Conservation (phyloP, 1,284 basidiomycete species). For the Puccinia brachypodii region DNA sequence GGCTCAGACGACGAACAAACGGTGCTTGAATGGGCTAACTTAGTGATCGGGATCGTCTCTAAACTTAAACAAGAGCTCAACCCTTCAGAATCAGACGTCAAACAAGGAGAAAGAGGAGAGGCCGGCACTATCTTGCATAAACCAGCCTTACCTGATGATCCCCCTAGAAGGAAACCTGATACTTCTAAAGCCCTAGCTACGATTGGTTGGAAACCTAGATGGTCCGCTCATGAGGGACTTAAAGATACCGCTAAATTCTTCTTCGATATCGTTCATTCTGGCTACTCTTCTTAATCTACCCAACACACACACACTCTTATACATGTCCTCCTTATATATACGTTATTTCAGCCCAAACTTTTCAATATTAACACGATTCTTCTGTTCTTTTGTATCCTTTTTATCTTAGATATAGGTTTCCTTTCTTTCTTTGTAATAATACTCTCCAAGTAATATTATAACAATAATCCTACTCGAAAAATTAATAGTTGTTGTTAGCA, state of each 20-base stretch:
- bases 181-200: slow-evolving; percentile 81
- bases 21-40: slow-evolving; percentile 62
- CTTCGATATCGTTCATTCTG: not conserved
- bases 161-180: slow-evolving; percentile 87
- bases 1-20: slow-evolving; percentile 92
- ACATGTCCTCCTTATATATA: not conserved
- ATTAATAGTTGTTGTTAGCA: too few relatives aligned
- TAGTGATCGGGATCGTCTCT: slow-evolving; percentile 66
- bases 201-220: slow-evolving; percentile 90
- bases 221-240: slow-evolving; percentile 83
- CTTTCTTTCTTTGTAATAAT: too few relatives aligned
- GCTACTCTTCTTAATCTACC: not conserved
- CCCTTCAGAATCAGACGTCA: too few relatives aligned
- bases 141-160: slow-evolving; percentile 69
- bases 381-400: too few relatives aligned
- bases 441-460: too few relatives aligned
- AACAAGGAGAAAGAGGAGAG: too few relatives aligned
- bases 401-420: too few relatives aligned
- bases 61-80: slow-evolving; percentile 81
- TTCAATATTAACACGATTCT: not conserved
- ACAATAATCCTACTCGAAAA: too few relatives aligned
- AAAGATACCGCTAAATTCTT: slow-evolving; percentile 89
- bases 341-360: not conserved
- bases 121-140: slow-evolving; percentile 54
- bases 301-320: not conserved